A percentile compares a stretch with the other conserved stretches of the same genome.
Conservation (phyloP, 257 asterid species). For the Solanum sitiens region DNA sequence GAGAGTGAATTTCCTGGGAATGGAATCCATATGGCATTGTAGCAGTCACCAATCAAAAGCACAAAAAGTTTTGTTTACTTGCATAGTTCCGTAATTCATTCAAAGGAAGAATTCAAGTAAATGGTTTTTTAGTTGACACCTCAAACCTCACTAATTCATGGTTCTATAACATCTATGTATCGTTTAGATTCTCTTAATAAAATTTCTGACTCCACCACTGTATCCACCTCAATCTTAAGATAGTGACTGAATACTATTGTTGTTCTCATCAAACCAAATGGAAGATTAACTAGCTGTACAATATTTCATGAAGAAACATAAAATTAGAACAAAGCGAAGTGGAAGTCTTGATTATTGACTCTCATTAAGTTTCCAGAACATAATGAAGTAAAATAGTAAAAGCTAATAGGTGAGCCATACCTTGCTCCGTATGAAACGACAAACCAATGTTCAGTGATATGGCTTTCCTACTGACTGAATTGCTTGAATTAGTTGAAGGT, state of each 20-base stretch:
- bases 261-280: not conserved
- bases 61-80: not conserved
- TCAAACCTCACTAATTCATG: not conserved
- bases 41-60: not conserved
- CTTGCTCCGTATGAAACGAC: not conserved
- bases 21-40: not conserved
- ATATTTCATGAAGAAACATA: not conserved
- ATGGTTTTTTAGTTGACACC: not conserved
- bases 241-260: not conserved
- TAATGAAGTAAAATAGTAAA: not conserved
- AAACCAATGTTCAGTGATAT: not conserved
- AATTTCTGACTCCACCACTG: not conserved
- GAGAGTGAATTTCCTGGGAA: not conserved
- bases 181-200: not conserved
- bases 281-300: not conserved
- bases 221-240: not conserved
- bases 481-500: not conserved
- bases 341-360: not conserved
- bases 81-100: not conserved
- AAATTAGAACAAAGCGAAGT: not conserved
- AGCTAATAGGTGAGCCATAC: not conserved
- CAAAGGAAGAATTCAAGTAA: not conserved
- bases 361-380: not conserved
- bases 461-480: not conserved
- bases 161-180: not conserved